Evolutionary conservation across 2,329 filamentous ascomycete species (phyloP).

Genomic region (Trichoderma atroviride): DNA sequence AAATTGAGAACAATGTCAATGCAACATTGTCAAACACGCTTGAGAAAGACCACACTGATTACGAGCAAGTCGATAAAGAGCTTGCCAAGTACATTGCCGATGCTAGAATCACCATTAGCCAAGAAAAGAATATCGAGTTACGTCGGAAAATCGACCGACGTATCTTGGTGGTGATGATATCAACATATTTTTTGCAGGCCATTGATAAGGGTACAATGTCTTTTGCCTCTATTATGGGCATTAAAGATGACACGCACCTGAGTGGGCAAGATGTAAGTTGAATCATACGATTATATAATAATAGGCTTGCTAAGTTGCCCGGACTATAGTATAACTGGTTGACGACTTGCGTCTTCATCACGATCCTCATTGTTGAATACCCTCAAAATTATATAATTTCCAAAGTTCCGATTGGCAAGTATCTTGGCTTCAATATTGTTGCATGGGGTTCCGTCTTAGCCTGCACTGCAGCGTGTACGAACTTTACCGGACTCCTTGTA

Average conservation of each 20-base stretch:
- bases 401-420: conserved; percentile 10
- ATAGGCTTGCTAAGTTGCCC: not conserved
- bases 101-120: conserved; percentile 8
- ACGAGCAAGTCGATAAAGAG: conserved; percentile 4
- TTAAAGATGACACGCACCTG: not conserved
- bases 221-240: conserved; percentile 20
- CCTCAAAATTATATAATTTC: conserved; percentile 20
- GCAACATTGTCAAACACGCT: not conserved
- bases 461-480: conserved; percentile 10
- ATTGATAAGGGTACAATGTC: conserved; percentile 22
- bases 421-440: conserved; percentile 18
- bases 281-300: no score
- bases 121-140: conserved; percentile 7
- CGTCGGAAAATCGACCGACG: conserved; percentile 18
- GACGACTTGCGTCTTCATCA: conserved; percentile 17
- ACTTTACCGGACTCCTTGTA: not conserved
- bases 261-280: conserved; percentile 11
- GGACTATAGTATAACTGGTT: conserved; percentile 10
- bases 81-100: conserved; percentile 10
- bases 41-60: conserved; percentile 14
- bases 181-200: conserved; percentile 12
- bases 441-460: conserved; percentile 15
- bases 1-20: conserved; percentile 2
- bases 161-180: conserved; percentile 7
- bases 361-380: conserved; percentile 15